Evolutionary conservation across 768 basidiomycete species (phyloP).

Genomic region (Tylopilus rubrobrunneus): DNA sequence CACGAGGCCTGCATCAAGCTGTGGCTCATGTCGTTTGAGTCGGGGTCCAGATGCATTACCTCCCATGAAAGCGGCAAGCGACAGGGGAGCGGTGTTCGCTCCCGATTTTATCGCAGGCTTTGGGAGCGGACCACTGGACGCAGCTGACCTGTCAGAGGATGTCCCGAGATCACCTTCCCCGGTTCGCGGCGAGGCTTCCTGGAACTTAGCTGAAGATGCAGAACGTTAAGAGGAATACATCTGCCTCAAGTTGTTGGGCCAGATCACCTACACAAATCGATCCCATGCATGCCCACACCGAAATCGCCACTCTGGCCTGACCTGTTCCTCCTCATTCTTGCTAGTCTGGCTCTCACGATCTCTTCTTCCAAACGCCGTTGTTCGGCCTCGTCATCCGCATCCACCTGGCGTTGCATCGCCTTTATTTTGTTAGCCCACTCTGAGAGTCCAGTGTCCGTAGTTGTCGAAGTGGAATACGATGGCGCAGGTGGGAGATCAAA

Average conservation of each 20-base stretch:
- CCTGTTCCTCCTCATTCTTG: slow-evolving; percentile 37
- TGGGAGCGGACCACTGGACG: slow-evolving; percentile 4
- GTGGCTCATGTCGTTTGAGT: slow-evolving; percentile 68
- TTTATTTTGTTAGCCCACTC: slow-evolving; percentile 83
- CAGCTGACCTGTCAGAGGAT: slow-evolving; percentile 5
- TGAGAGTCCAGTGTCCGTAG: slow-evolving; percentile 61
- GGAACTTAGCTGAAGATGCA: slow-evolving; percentile 19
- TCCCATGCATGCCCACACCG: slow-evolving; percentile 36
- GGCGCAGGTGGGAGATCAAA: slow-evolving; percentile 39
- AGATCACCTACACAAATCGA: slow-evolving; percentile 31
- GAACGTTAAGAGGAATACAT: neutral
- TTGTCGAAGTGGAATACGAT: slow-evolving; percentile 10
- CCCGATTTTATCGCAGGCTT: slow-evolving; percentile 15
- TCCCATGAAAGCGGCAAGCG: slow-evolving; percentile 79
- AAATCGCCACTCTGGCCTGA: slow-evolving; percentile 35
- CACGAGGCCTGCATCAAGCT: slow-evolving; percentile 61
- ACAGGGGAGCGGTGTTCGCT: slow-evolving; percentile 48
- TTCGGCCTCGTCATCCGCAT: slow-evolving; percentile 77
- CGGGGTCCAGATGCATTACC: slow-evolving; percentile 72
- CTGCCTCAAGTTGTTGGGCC: neutral
- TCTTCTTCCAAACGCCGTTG: slow-evolving; percentile 60
- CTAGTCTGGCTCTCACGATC: slow-evolving; percentile 47
- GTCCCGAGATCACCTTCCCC: slow-evolving; percentile 8
- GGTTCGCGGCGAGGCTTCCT: slow-evolving; percentile 14
- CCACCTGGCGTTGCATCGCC: slow-evolving; percentile 75